A percentile compares a stretch with the other conserved stretches of the same genome.
Evolutionary conservation across 805 yeast genomes (phyloP).

Genomic region (Starmerella roubikii): DNA sequence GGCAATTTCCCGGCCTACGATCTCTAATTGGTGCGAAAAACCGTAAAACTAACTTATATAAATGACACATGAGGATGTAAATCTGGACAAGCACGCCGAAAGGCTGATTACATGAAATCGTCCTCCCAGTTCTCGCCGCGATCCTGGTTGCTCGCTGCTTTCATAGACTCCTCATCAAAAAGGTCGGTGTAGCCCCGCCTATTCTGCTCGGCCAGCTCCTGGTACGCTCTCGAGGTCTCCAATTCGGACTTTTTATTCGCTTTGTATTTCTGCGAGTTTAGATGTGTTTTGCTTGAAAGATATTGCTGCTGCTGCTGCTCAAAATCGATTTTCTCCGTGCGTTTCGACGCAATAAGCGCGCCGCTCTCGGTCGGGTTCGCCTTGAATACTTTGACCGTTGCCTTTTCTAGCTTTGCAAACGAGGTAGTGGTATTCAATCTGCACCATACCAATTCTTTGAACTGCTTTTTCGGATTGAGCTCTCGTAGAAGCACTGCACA

Average conservation of each 20-base stretch:
- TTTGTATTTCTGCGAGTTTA: slow-evolving; percentile 26
- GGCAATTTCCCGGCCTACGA: slow-evolving; percentile 40
- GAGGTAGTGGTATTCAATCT: neutral
- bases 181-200: slow-evolving; percentile 37
- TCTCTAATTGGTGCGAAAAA: too few species aligned
- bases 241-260: slow-evolving; percentile 31
- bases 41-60: too few species aligned
- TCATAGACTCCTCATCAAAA: slow-evolving; percentile 34
- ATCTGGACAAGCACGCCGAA: too few species aligned
- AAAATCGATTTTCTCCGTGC: slow-evolving; percentile 3
- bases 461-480: neutral
- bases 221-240: slow-evolving; percentile 22
- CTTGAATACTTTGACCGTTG: slow-evolving; percentile 26
- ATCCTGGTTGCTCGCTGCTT: slow-evolving; percentile 34
- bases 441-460: slow-evolving; percentile 1
- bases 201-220: slow-evolving; percentile 25
- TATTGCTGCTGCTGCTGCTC: slow-evolving; percentile 24
- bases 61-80: too few species aligned
- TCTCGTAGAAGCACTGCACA: slow-evolving; percentile 29
- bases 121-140: slow-evolving; percentile 44
- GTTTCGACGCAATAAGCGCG: neutral
- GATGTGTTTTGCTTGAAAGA: slow-evolving; percentile 27
- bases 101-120: slow-evolving; percentile 36
- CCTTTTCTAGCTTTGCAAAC: neutral
- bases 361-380: neutral